Evolutionary conservation across 2,329 filamentous ascomycete genomes (phyloP).

Genomic region (Monilinia laxa): DNA sequence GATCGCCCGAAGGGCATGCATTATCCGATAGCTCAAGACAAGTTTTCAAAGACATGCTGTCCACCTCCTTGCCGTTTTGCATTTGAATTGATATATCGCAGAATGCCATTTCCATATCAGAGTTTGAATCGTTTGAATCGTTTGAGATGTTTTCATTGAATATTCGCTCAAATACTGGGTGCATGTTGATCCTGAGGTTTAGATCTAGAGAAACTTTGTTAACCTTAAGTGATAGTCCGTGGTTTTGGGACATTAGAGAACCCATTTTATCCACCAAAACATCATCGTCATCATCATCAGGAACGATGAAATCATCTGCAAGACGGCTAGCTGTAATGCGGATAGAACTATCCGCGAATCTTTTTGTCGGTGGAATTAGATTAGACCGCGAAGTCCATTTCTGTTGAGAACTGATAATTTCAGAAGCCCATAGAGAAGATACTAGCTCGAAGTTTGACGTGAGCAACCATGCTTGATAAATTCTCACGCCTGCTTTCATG

Average conservation of each 20-base stretch:
- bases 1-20: conserved; percentile 30
- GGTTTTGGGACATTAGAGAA: neutral
- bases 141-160: conserved; percentile 4
- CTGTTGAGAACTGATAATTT: conserved; percentile 4
- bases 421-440: conserved; percentile 42
- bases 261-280: neutral
- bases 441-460: conserved; percentile 46
- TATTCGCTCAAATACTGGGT: conserved; percentile 12
- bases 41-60: conserved; percentile 15
- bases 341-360: conserved; percentile 19
- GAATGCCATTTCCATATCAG: conserved; percentile 10
- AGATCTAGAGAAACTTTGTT: conserved; percentile 3
- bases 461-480: conserved; percentile 50
- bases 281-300: conserved; percentile 28
- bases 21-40: conserved; percentile 34
- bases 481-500: conserved; percentile 42
- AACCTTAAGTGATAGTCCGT: neutral
- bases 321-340: conserved; percentile 20
- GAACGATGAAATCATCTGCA: conserved; percentile 36
- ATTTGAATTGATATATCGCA: conserved; percentile 17
- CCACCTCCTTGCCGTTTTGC: conserved; percentile 23
- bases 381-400: conserved; percentile 6
- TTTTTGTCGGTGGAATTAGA: conserved; percentile 26
- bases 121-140: conserved; percentile 6
- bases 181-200: conserved; percentile 21